Base-by-base conservation (phyloP, 805 yeast species). In the Kodamaea sagamina region DNA sequence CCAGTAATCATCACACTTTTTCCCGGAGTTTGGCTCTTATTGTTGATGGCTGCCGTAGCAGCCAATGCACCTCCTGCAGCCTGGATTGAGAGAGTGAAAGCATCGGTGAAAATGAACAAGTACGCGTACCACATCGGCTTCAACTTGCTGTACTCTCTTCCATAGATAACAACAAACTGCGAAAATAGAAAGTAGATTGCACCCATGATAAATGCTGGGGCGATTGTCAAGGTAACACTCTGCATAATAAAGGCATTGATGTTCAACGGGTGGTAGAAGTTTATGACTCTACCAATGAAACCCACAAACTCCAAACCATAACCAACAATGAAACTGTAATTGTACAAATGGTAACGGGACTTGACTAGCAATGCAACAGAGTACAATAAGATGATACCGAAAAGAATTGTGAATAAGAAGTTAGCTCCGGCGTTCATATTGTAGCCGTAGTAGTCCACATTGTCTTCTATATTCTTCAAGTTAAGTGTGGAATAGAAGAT, bases 401-500 rank as follows among this genome's bases (percentile, higher is more conserved):
- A 54, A 6, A 50, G 17, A 4, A 47, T 43, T 16, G 49, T 35
- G 39, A 38, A 56, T 16, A 54, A 37, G 35, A 43, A 16, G 39
- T 56, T 56, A 9, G 47, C 51, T 9, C 48, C 48, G 10, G 40
- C 29, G 35, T 44, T 49, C 32, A 42, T 15, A 10, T 29, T 7
- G 16, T 28, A 8, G 12, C 24, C 18, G 31, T 39, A 39, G 21
- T 57, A 39, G 47, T 61, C 65, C 38, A 58, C 47, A 10, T 65
- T 68, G 44, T 46, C 35, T 3, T 54, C 62, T 42, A 67, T 54
- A 13, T 43, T 57, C 28, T 59, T 43, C 44, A 67, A 58, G 43
- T 66, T 65, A 32, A 65, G 51, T 4, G 69, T 57, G 26, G 63
- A 60, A 27, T 63, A 50, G 46, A 58, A 61, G 22, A 67, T 61